These are phyloP conservation scores for Otatea glauca DNA, from an alignment of 176 grass and related monocot species.

Conservation along the genomic window DNA sequence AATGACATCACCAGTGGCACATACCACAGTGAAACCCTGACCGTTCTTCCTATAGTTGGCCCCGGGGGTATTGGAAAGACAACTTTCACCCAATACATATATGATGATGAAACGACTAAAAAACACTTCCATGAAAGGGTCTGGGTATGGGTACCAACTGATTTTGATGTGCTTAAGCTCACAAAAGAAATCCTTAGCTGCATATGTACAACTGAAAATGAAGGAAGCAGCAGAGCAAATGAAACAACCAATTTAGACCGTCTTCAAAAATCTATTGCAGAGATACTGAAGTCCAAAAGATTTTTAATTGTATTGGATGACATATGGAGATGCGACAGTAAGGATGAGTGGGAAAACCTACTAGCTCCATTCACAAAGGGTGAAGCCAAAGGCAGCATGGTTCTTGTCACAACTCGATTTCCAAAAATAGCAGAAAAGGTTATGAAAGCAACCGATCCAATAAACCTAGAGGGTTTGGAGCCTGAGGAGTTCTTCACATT, in stretches of 20 bases:
- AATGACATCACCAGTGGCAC: background rate
- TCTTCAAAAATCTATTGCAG: background rate
- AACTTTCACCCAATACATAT: constrained; percentile 42
- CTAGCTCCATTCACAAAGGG: constrained; percentile 13
- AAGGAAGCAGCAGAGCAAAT: fast-evolving
- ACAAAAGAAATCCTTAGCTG: background rate
- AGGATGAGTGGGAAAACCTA: background rate
- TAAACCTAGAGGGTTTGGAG: constrained; percentile 23
- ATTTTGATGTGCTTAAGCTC: constrained; percentile 37
- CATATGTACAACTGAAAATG: background rate
- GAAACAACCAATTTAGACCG: background rate
- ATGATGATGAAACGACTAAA: background rate
- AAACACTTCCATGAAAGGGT: background rate
- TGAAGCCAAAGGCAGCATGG: background rate
- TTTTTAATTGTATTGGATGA: constrained; percentile 40
- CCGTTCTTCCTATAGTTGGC: constrained; percentile 49
- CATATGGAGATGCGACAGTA: constrained; percentile 32
- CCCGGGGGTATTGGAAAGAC: constrained; percentile 55
- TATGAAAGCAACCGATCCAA: background rate
- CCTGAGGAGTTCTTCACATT: background rate
- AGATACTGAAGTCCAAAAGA: constrained; percentile 18
- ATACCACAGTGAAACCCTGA: background rate
- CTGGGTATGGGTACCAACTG: constrained; percentile 50
- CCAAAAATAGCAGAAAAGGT: background rate
- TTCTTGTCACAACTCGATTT: constrained; percentile 39